phyloP scores from a whole-genome alignment of 2,329 filamentous ascomycete genomes.

The Nigrospora osmanthi region DNA sequence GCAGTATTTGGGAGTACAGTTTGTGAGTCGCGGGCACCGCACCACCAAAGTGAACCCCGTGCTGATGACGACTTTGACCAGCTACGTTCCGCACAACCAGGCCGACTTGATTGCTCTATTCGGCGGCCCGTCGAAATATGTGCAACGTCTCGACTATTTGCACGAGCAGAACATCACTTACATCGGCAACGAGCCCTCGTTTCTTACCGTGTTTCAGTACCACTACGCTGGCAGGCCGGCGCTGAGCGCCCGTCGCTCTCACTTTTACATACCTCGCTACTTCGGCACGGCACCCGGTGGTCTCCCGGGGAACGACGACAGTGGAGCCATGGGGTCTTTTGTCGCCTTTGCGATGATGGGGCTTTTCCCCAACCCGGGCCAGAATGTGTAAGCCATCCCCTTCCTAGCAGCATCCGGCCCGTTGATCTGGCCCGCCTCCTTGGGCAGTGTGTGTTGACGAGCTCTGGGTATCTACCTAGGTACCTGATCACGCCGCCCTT shows the following conservation, averaged over 20 bases:
- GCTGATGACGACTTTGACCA: constrained; percentile 6
- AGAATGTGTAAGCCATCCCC: neutral
- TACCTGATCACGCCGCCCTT: constrained; percentile 66
- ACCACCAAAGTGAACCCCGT: no score
- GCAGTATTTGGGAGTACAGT: constrained; percentile 64
- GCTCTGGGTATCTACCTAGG: constrained; percentile 35
- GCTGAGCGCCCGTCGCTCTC: constrained; percentile 42
- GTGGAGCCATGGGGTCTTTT: constrained; percentile 63
- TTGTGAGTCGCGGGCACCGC: constrained; percentile 37
- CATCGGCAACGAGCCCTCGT: constrained; percentile 54
- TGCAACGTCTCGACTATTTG: constrained; percentile 53
- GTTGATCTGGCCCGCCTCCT: no score
- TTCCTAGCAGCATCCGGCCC: neutral
- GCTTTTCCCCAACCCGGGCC: constrained; percentile 60
- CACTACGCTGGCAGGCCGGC: constrained; percentile 61
- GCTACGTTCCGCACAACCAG: constrained; percentile 47
- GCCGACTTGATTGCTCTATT: constrained; percentile 47
- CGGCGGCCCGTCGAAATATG: constrained; percentile 50
- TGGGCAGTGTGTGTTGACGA: no score
- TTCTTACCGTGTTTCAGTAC: constrained; percentile 59
- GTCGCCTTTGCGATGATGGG: constrained; percentile 62
- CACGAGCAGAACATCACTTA: constrained; percentile 59
- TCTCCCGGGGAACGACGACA: constrained; percentile 64
- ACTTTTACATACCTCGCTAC: constrained; percentile 57
- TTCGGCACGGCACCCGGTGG: constrained; percentile 53